These are phyloP conservation scores for Poronia punctata DNA, from an alignment of 495 filamentous ascomycete genomes.

Conservation along the genomic window DNA sequence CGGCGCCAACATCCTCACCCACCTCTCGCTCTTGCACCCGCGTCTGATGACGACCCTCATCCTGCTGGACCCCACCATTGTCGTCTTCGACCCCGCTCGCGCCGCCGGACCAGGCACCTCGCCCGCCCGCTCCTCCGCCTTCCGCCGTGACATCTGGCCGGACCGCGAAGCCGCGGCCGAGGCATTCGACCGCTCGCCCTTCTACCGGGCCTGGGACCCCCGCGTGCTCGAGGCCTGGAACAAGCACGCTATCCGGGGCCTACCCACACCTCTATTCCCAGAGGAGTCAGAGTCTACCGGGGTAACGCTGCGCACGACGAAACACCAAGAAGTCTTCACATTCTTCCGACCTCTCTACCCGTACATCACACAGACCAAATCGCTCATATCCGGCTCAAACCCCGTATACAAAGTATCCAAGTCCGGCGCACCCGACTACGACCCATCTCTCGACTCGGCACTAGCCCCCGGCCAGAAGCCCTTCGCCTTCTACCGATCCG, in stretches of 20 bases:
- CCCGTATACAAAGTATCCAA: constrained; percentile 12
- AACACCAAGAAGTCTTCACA: constrained; percentile 54
- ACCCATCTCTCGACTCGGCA: constrained; percentile 15
- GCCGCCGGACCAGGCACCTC: constrained; percentile 21
- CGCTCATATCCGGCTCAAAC: neutral
- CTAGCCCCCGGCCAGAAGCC: neutral
- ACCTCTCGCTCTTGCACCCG: constrained; percentile 67
- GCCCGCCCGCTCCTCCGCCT: constrained; percentile 49
- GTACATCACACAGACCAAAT: constrained; percentile 9
- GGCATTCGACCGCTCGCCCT: constrained; percentile 51
- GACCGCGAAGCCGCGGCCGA: constrained; percentile 55
- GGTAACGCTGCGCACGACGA: constrained; percentile 55
- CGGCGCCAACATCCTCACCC: constrained; percentile 63
- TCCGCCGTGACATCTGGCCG: constrained; percentile 66
- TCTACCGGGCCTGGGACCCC: constrained; percentile 68
- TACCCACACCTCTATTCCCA: constrained; percentile 53
- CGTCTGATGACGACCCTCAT: constrained; percentile 70
- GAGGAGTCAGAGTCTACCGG: no score
- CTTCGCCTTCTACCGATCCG: constrained; percentile 70
- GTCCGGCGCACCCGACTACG: constrained; percentile 24
- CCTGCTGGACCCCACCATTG: constrained; percentile 75
- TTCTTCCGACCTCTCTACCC: constrained; percentile 37
- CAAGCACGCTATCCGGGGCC: constrained; percentile 56
- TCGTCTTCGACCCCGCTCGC: constrained; percentile 38
- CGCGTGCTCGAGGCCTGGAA: constrained; percentile 62